Percentiles rank a stretch among this genome's conserved stretches.
These are phyloP conservation scores for Saccharomyces uvarum DNA, from an alignment of 1,139 yeast species.

Conservation along the genomic window DNA sequence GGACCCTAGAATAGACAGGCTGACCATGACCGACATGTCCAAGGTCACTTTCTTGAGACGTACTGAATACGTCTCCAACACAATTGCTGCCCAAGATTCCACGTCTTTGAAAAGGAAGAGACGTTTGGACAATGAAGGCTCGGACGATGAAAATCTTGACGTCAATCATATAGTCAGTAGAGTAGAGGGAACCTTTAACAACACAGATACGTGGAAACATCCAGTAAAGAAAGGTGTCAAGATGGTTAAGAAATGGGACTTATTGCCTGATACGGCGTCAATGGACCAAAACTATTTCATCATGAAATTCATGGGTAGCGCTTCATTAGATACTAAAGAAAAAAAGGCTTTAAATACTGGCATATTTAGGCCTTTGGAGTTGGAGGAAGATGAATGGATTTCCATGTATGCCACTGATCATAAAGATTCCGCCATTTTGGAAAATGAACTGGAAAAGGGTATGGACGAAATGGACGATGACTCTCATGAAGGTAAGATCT, in stretches of 20 bases:
- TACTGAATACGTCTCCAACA: slow-evolving; percentile 66
- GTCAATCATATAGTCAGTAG: slow-evolving; percentile 26
- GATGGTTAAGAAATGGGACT: slow-evolving; percentile 72
- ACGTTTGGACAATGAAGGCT: slow-evolving; percentile 15
- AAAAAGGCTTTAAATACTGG: slow-evolving; percentile 50
- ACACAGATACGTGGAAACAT: slow-evolving; percentile 43
- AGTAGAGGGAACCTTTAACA: slow-evolving; percentile 65
- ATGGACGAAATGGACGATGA: slow-evolving; percentile 36
- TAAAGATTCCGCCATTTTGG: slow-evolving; percentile 39
- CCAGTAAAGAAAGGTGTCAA: slow-evolving; percentile 68
- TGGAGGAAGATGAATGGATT: slow-evolving; percentile 77
- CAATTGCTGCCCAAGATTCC: slow-evolving; percentile 16
- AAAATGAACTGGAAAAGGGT: slow-evolving; percentile 35
- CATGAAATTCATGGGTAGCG: slow-evolving; percentile 74
- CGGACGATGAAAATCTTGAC: slow-evolving; percentile 18
- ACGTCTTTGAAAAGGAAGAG: slow-evolving; percentile 17
- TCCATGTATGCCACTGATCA: slow-evolving; percentile 56
- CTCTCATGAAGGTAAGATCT: slow-evolving; percentile 37
- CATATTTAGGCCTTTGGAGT: slow-evolving; percentile 65
- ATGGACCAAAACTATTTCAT: slow-evolving; percentile 70
- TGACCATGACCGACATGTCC: slow-evolving; percentile 43
- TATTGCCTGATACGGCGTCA: slow-evolving; percentile 84
- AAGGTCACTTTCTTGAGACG: slow-evolving; percentile 82
- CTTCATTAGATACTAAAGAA: slow-evolving; percentile 46
- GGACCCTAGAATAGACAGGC: slow-evolving; percentile 59